These are phyloP conservation scores for Pouteria campechiana DNA, from an alignment of 179 eudicot species.

Conservation along the genomic window DNA sequence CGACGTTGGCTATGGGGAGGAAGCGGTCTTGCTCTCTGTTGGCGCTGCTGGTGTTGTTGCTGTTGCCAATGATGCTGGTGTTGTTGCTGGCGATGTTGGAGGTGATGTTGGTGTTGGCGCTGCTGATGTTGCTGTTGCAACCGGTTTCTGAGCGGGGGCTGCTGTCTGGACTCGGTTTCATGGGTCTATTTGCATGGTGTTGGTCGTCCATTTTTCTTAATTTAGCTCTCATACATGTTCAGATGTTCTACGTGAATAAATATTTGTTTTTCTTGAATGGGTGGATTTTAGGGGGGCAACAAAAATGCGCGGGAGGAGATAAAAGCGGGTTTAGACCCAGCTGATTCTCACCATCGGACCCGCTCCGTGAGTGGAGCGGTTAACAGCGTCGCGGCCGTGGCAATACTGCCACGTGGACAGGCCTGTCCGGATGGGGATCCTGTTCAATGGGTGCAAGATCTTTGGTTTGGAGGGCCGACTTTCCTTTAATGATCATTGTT, in stretches of 20 bases:
- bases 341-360: too few relatives aligned
- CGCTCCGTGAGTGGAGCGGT: too few relatives aligned
- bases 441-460: too few relatives aligned
- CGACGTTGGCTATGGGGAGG: slow-evolving; percentile 46
- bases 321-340: too few relatives aligned
- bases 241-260: slow-evolving; percentile 1
- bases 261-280: too few relatives aligned
- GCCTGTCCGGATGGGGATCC: too few relatives aligned
- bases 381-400: too few relatives aligned
- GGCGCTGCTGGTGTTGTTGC: not conserved
- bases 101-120: not conserved
- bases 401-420: too few relatives aligned
- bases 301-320: too few relatives aligned
- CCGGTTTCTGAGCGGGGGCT: not conserved
- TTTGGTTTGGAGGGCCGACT: too few relatives aligned
- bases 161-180: slow-evolving; percentile 3
- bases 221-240: slow-evolving; percentile 5
- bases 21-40: slow-evolving; percentile 35
- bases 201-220: slow-evolving; percentile 6
- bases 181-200: slow-evolving; percentile 3
- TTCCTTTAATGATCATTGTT: too few relatives aligned
- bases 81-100: not conserved
- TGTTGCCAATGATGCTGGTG: not conserved
- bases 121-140: not conserved
- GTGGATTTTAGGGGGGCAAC: too few relatives aligned